Base-by-base conservation (phyloP, 768 basidiomycete species). In the Tulasnella sp. region DNA sequence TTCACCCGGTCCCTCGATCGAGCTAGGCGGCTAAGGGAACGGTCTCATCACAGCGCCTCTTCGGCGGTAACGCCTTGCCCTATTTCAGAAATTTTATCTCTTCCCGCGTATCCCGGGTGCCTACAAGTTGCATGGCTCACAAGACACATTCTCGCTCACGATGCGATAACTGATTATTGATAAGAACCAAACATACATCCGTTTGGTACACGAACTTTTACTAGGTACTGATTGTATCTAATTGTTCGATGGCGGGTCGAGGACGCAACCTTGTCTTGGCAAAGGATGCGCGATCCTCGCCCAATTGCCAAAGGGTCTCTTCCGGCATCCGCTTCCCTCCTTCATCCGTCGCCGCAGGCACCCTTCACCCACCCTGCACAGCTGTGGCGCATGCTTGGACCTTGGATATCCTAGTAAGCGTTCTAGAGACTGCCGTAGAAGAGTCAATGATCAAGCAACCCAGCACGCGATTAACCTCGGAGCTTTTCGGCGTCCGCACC, bases 201-300 rank as follows among this genome's bases (percentile, higher is more conserved):
- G 2, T 54, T 24, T 3, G 14, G 14, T 69, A 9, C 3, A 18
- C 3, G 34, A n/a, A 34, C 34, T 37, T 34, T 69, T 31, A 34
- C 34, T 69, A 12, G 64, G 12, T 6, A 14, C 31, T 69, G 28
- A 31, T 69, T 69, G 12, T 12, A 31, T 60, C 28, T 31, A n/a
- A 16, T 37, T 69, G 64, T 69, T 14, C 64, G 7, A 16, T 20
- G 2, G 50, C 28, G 64, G 64, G 64, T 69, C 64, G 64, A 69
- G 64, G 64, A 28, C 31, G 34, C 64, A 69, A 69, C n/a, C 64
- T 69, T 69, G 64, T 34, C 64, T 69, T 31, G 64, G 64, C n/a
- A 31, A 69, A 69, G 31, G 34, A 69, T 69, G 31, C 64, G 64
- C 31, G 31, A 69, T 34, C 4, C 18, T 34, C 31, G 64, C 28